Base-by-base conservation (phyloP, 1,139 yeast genomes). In the Schizosaccharomyces versatilis region DNA sequence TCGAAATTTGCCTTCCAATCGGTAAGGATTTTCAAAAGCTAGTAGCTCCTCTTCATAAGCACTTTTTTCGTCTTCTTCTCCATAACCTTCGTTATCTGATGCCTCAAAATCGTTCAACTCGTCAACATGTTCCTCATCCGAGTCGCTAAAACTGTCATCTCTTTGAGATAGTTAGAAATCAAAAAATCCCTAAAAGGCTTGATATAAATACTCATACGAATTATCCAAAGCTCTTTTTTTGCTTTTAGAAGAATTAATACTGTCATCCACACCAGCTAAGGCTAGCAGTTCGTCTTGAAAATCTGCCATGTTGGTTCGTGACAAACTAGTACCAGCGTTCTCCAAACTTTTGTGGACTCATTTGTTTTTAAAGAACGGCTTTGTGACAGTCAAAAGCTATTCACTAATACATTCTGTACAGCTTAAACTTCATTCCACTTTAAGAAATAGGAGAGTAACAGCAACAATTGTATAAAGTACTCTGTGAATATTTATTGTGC, bases 271-370 rank as follows among this genome's bases (percentile, higher is more conserved):
- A 44, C 49, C 49, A 17, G 49, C 49, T 44, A 44, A 44, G 5
- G 49, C 49, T 32, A 44, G 32, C 49, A 44, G 32, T 44, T 44
- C 49, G 19, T 44, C 49, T 32, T 44, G 49, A 44, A 44, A 44
- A 97, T 82, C 94, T 14, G 85, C 96, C 41, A 93, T 93, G 66
- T 74, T 90, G 62, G 88, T 90, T 64, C 79, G 84, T 67, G 81
- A 81, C 61, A 88, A 88, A 68, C 77, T 95, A 24, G 5, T 24
- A 24, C 32, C 32, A 24, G 32, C 32, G 32, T 24, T 24, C 32
- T 24, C 32, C 32, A 24, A 24, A 24, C 32, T 24, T 24, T 24
- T 24, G 32, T 24, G 32, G 32, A 24, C 32, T 24, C 32, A 24
- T 24, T 24, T 24, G 32, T 24, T 24, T 5, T 5, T 24, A 5